Evolutionary conservation across 2,329 filamentous ascomycete genomes (phyloP).

Genomic region (Penicillium griseofulvum): DNA sequence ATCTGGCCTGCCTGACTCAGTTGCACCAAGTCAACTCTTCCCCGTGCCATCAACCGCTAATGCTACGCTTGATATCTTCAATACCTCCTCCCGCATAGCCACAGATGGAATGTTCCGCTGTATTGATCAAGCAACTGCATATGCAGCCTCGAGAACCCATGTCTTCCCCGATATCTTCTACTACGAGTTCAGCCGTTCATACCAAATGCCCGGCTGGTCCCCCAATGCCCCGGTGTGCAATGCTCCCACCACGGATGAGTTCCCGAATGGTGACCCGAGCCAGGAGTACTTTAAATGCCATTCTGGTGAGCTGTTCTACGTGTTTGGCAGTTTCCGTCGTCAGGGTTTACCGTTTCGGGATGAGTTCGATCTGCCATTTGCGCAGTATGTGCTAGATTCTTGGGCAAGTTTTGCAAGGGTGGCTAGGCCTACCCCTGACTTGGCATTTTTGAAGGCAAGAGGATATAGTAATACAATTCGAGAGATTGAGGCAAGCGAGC

Average conservation of each 20-base stretch:
- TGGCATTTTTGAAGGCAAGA: slow-evolving; percentile 16
- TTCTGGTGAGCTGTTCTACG: slow-evolving; percentile 55
- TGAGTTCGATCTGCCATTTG: slow-evolving; percentile 21
- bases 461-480: slow-evolving; percentile 17
- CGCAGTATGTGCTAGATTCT: slow-evolving; percentile 24
- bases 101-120: slow-evolving; percentile 62
- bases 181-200: slow-evolving; percentile 59
- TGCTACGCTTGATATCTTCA: slow-evolving; percentile 56
- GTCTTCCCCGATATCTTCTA: slow-evolving; percentile 54
- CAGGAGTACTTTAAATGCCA: slow-evolving; percentile 55
- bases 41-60: slow-evolving; percentile 51
- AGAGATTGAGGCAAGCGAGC: slow-evolving; percentile 7
- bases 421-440: slow-evolving; percentile 16
- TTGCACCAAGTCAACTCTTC: slow-evolving; percentile 13
- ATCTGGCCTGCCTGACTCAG: slow-evolving; percentile 7
- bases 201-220: slow-evolving; percentile 50
- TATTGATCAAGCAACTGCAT: slow-evolving; percentile 58
- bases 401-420: slow-evolving; percentile 24
- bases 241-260: slow-evolving; percentile 40
- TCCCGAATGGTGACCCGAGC: slow-evolving; percentile 49
- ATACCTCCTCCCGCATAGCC: slow-evolving; percentile 53
- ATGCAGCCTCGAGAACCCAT: slow-evolving; percentile 46
- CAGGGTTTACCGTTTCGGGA: slow-evolving; percentile 18
- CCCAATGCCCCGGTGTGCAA: slow-evolving; percentile 53
- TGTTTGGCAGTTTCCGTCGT: slow-evolving; percentile 51